Evolutionary conservation across 768 basidiomycete genomes (phyloP), one percentile per base, ranked within the genome.

Genomic region (Suillus hirtellus): DNA sequence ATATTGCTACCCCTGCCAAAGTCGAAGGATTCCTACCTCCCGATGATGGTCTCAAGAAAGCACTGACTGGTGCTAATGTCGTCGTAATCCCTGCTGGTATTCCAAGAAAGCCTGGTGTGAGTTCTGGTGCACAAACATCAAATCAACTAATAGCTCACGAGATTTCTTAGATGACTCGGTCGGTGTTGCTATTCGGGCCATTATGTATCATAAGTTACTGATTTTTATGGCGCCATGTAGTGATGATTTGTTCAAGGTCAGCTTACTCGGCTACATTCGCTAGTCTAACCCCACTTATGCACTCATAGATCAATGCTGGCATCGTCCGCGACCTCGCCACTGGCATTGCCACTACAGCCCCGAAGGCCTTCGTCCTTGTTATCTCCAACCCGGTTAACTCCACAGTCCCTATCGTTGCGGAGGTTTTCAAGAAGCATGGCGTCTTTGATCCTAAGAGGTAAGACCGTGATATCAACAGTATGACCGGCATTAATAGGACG

Each of bases 301-400:
- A 1, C 14, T 40, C 59, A 58, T 71, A 97, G 93, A 97, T 96
- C 83, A 99, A 99, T 79, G 97, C 94, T 62, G 95, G 95, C 54
- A 99, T 99, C 75, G 92, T 98, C 63, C 89, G 89, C 69, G 93
- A 94, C 71, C 87, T 99, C 64, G 96, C 96, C 17, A 89, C 86
- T 42, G 95, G 92, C 38, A 92, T 95, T 70, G 96, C 96, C 17
- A 87, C 84, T 17, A 73, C 79, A 56, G 86, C 87, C 49, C 96
- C 96, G 64, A 95, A 95, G 73, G 97, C 97, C 24, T 90, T 91
- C 70, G 86, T 99, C 52, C 86, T 95, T 56, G 95, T 99, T 68
- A 99, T 99, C 77, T 96, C 97, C 70, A 99, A 99, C 83, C 97
- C 97, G 38, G 96, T 99, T 74, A 99, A 99, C 86, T 98, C 96